These are phyloP conservation scores for Chlamydomonas eustigma DNA, from an alignment of 139 green algal genomes.

Conservation along the genomic window DNA sequence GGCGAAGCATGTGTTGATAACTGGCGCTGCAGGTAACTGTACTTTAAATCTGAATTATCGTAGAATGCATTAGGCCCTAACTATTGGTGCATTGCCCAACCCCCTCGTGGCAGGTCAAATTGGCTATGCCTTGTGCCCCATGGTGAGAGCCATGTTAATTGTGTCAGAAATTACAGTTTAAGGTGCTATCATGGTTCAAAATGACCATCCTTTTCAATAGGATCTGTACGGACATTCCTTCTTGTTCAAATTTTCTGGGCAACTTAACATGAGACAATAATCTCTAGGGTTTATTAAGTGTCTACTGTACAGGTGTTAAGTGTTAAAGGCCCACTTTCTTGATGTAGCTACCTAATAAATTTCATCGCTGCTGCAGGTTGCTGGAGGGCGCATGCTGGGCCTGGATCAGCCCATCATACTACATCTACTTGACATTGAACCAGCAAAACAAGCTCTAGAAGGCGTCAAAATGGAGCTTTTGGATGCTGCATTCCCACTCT, in stretches of 20 bases:
- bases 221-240: neutral
- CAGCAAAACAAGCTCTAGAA: constrained; percentile 72
- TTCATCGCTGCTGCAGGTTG: constrained; percentile 23
- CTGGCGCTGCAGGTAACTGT: constrained; percentile 52
- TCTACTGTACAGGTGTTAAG: too few relatives aligned
- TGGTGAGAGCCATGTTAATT: constrained; percentile 40
- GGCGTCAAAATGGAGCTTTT: constrained; percentile 93
- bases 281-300: too few relatives aligned
- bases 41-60: neutral
- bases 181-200: too few relatives aligned
- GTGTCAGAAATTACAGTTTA: neutral
- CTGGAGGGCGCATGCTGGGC: constrained; percentile 77
- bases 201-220: too few relatives aligned
- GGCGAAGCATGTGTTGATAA: constrained; percentile 52
- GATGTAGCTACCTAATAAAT: neutral
- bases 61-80: neutral
- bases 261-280: too few relatives aligned
- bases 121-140: constrained; percentile 84
- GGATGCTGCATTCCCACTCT: constrained; percentile 85
- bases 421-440: constrained; percentile 91
- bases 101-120: constrained; percentile 72
- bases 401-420: constrained; percentile 83
- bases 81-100: neutral
- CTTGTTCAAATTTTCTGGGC: neutral
- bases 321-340: too few relatives aligned